Evolutionary conservation across 148 eudicot genomes (phyloP).

Genomic region (Hydrangea macrophylla): DNA sequence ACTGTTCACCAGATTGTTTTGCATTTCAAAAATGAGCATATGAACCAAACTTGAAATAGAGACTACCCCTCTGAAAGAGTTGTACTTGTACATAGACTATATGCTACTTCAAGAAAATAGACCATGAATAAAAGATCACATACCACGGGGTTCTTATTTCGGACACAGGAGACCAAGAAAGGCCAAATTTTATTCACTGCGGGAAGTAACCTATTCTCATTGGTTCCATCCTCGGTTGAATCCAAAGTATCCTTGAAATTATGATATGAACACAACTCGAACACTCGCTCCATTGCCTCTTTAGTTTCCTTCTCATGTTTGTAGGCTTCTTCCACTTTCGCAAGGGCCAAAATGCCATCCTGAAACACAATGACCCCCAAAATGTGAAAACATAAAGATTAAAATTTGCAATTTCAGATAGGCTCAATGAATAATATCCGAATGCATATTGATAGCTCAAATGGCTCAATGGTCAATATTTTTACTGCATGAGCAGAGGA

Average conservation of each 20-base stretch:
- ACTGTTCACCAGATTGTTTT: background rate
- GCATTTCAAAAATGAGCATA: background rate
- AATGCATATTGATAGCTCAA: background rate
- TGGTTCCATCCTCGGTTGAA: conserved; percentile 58
- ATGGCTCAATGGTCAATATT: background rate
- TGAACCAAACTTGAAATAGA: background rate
- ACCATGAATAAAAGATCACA: conserved; percentile 13
- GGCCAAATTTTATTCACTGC: conserved; percentile 95
- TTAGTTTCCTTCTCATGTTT: conserved; percentile 65
- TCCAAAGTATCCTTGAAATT: conserved; percentile 60
- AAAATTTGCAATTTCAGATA: background rate
- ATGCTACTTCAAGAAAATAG: background rate
- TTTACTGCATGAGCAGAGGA: background rate
- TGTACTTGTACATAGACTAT: background rate
- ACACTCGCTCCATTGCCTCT: conserved; percentile 47
- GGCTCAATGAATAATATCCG: background rate
- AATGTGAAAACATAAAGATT: background rate
- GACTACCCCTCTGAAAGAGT: background rate
- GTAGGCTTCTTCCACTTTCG: conserved; percentile 76
- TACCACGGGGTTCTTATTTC: conserved; percentile 71
- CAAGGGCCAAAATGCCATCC: conserved; percentile 66
- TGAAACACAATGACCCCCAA: conserved; percentile 18
- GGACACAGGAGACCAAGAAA: conserved; percentile 71
- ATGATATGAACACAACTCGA: conserved; percentile 50
- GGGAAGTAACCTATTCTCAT: conserved; percentile 86